phyloP scores from a whole-genome alignment of 2,329 filamentous ascomycete species.

The Dothiorella sarmentorum region DNA sequence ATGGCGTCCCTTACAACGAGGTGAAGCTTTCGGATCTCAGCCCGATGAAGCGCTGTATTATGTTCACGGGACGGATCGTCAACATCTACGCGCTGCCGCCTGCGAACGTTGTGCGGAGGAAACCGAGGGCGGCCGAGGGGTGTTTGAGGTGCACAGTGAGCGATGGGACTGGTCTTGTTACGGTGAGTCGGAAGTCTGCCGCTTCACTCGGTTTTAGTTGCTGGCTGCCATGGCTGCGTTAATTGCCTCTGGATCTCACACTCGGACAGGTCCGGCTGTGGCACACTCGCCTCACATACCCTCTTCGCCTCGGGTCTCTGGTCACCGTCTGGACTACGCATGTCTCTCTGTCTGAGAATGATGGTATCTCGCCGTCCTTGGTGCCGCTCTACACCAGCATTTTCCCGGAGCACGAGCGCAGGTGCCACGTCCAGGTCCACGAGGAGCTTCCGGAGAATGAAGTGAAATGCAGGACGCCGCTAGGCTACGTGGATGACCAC shows the following conservation, averaged over 20 bases:
- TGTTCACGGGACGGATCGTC: conserved; percentile 54
- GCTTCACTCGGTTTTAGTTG: no score
- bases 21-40: conserved; percentile 47
- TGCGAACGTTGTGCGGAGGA: conserved; percentile 38
- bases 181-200: conserved; percentile 42
- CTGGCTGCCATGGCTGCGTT: no score
- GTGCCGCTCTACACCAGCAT: conserved; percentile 55
- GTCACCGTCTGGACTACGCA: conserved; percentile 58
- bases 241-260: no score
- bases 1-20: conserved; percentile 41
- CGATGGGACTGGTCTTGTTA: conserved; percentile 54
- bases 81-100: conserved; percentile 50
- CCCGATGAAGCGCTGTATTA: conserved; percentile 49
- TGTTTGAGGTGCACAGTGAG: conserved; percentile 55
- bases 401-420: conserved; percentile 55
- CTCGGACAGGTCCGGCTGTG: conserved; percentile 42
- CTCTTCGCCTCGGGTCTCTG: conserved; percentile 51
- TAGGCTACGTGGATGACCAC: neutral
- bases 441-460: conserved; percentile 45
- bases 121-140: conserved; percentile 46
- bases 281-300: conserved; percentile 43
- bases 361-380: conserved; percentile 38
- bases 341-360: conserved; percentile 47
- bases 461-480: conserved; percentile 39
- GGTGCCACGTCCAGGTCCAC: conserved; percentile 52